Evolutionary conservation across 2,329 filamentous ascomycete species (phyloP), one percentile per base, ranked within the genome.

Genomic region (Cercospora zeae-maydis): DNA sequence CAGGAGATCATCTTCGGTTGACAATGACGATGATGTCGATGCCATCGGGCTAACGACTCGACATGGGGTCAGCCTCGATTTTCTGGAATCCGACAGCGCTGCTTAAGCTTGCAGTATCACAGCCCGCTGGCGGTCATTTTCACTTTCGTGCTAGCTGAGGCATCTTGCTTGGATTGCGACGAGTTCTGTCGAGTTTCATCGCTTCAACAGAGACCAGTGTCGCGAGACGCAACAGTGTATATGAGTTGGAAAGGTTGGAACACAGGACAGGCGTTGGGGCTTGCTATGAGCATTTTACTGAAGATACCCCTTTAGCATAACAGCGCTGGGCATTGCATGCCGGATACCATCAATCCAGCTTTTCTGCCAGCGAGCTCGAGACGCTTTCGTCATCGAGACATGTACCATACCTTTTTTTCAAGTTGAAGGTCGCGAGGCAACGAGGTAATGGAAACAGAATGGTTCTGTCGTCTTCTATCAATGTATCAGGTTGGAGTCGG

Each of bases 31-130:
- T 10, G 63, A 66, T 36, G 68, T 63, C 31, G 64, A 67, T 24
- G 64, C 64, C 8, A 39, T 65, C 11, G 61, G 66, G 51, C 33
- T 65, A 39, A 61, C 45, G 11, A 47, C 61, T n/a, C 53, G 63
- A 11, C 59, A 64, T 53, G 69, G 69, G 19, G 70, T 72, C 24
- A 70, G 69, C 16, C 65, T 72, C 14, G 49, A 66, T 24, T 69
- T 70, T 33, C 62, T 68, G 16, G 66, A 66, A 21, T 54, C 58
- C n/a, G 66, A 66, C 31, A 64, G 58, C 57, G 45, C 47, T 13
- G 37, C 49, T 14, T 63, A 54, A 61, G 54, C 56, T 30, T 36
- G 42, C 42, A 30, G 7, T n/a, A 14, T n/a, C 34, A n/a, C 13
- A 11, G 39, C 7, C 39, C 39, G 13, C 3, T 45, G 39, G n/a